Evolutionary conservation across 768 basidiomycete species (phyloP).

Genomic region (Podaxis pistillaris): DNA sequence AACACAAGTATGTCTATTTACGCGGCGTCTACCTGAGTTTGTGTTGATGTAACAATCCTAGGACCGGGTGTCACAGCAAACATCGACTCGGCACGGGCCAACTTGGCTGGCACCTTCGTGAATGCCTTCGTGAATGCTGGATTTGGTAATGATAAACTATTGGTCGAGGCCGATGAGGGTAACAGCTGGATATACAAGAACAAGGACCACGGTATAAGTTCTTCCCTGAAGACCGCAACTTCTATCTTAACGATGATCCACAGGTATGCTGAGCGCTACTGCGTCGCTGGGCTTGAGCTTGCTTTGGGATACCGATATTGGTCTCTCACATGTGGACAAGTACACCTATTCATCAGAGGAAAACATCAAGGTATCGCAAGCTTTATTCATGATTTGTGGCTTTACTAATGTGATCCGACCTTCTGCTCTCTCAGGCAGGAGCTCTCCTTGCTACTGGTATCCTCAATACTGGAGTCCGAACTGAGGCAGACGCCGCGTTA

Average conservation of each 20-base stretch:
- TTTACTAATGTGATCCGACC: background rate
- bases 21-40: background rate
- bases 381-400: background rate
- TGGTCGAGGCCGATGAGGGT: constrained; percentile 95
- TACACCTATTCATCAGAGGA: constrained; percentile 97
- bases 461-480: constrained; percentile 83
- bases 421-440: constrained; percentile 56
- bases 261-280: constrained; percentile 95
- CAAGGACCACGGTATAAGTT: constrained; percentile 84
- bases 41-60: constrained; percentile 22
- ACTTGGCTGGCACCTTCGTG: constrained; percentile 95
- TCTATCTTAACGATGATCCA: constrained; percentile 4
- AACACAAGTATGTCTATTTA: constrained; percentile 61
- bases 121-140: constrained; percentile 99
- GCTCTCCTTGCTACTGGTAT: constrained; percentile 94
- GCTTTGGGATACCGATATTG: constrained; percentile 95
- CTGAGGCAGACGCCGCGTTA: constrained; percentile 90
- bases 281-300: constrained; percentile 92
- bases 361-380: constrained; percentile 73
- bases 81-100: constrained; percentile 91
- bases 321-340: constrained; percentile 92
- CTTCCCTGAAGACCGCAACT: background rate
- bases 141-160: constrained; percentile 97
- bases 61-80: constrained; percentile 68
- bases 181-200: constrained; percentile 99